phyloP scores from a whole-genome alignment of 1,284 basidiomycete genomes.

The Ustilago cynodontis region DNA sequence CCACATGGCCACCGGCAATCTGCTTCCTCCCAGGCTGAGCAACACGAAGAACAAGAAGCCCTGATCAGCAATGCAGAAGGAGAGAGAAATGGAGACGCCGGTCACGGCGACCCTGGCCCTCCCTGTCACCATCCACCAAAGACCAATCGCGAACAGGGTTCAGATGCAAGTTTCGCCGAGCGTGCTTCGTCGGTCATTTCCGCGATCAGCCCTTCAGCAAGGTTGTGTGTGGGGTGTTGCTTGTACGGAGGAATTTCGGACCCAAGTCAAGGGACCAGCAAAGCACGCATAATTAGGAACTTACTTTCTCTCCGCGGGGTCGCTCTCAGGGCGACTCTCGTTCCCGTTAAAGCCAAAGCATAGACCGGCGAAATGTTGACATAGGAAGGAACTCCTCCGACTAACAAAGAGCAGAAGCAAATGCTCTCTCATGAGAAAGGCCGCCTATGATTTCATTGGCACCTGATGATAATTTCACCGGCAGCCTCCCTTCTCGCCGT shows the following conservation, averaged over 20 bases:
- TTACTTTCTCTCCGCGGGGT: neutral
- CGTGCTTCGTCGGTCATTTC: neutral
- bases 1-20: slow-evolving; percentile 5
- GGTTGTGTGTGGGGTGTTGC: neutral
- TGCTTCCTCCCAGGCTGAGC: neutral
- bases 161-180: slow-evolving; percentile 2
- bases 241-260: slow-evolving; percentile 17
- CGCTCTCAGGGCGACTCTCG: neutral
- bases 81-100: neutral
- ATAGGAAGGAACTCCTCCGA: neutral
- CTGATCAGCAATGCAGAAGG: neutral
- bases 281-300: neutral
- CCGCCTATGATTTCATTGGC: neutral
- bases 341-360: neutral
- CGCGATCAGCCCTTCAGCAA: neutral
- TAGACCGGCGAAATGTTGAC: too few relatives aligned
- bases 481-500: slow-evolving; percentile 6
- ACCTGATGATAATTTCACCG: slow-evolving; percentile 10
- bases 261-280: too few relatives aligned
- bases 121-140: neutral
- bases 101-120: slow-evolving; percentile 2
- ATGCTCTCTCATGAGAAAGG: too few relatives aligned
- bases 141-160: neutral
- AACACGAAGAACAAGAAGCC: neutral
- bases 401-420: neutral